phyloP scores from a whole-genome alignment of 2,329 filamentous ascomycete species.

The Sodiomyces alkalinus region DNA sequence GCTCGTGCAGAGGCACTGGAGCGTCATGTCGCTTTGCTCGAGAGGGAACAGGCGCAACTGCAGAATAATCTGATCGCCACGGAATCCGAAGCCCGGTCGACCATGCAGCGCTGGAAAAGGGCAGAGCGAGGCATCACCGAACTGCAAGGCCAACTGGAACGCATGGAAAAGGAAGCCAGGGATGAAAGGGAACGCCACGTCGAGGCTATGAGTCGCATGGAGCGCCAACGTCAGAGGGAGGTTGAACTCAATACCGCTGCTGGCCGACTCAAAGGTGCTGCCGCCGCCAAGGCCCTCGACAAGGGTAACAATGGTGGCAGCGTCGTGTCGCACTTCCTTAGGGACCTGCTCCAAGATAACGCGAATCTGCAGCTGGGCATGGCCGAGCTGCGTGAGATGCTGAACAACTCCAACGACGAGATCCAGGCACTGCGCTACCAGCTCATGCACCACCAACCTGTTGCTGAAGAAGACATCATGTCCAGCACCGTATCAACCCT shows the following conservation, averaged over 20 bases:
- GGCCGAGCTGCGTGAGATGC: slow-evolving; percentile 77
- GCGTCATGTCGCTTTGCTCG: slow-evolving; percentile 60
- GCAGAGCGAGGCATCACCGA: slow-evolving; percentile 66
- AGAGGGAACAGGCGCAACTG: slow-evolving; percentile 64
- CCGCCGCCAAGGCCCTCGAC: slow-evolving; percentile 50
- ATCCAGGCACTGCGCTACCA: slow-evolving; percentile 78
- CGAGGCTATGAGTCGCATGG: slow-evolving; percentile 70
- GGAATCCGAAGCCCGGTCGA: slow-evolving; percentile 61
- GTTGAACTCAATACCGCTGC: slow-evolving; percentile 67
- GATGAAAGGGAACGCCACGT: slow-evolving; percentile 70
- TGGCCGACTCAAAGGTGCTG: slow-evolving; percentile 66
- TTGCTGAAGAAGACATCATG: slow-evolving; percentile 27
- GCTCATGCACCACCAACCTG: slow-evolving; percentile 61
- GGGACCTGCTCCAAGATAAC: slow-evolving; percentile 90
- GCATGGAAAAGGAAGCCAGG: slow-evolving; percentile 69
- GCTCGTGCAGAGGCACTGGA: slow-evolving; percentile 66
- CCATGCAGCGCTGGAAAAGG: slow-evolving; percentile 69
- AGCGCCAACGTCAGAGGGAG: slow-evolving; percentile 69
- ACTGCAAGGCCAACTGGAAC: slow-evolving; percentile 76
- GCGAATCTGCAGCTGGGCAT: slow-evolving; percentile 86
- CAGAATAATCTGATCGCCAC: slow-evolving; percentile 52
- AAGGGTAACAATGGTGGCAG: slow-evolving; percentile 43
- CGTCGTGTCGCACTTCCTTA: slow-evolving; percentile 91
- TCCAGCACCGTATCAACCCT: slow-evolving; percentile 37
- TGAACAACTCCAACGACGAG: slow-evolving; percentile 85